These are phyloP conservation scores for Tubosaeta brunneosetosa DNA, from an alignment of 768 basidiomycete species.

Conservation along the genomic window DNA sequence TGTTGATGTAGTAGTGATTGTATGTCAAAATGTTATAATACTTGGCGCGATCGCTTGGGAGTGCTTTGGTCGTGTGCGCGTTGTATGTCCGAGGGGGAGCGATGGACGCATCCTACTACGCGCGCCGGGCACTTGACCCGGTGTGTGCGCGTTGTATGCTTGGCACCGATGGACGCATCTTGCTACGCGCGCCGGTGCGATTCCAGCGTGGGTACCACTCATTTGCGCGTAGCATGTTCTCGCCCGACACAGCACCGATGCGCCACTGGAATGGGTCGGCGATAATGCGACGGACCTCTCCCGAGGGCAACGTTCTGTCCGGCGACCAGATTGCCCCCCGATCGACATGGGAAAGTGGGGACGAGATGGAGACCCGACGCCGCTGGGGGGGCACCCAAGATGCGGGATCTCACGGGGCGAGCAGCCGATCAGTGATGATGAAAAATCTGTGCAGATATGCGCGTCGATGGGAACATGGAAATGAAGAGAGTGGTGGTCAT, in stretches of 20 bases:
- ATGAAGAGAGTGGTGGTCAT: background rate
- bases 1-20: slow-evolving; percentile 2
- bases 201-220: background rate
- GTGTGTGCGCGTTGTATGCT: no score
- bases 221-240: background rate
- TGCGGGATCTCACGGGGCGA: background rate
- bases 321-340: background rate
- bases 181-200: background rate
- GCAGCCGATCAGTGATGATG: background rate
- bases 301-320: background rate
- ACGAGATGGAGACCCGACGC: background rate
- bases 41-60: background rate
- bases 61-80: no score
- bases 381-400: background rate
- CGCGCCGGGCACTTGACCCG: no score
- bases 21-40: slow-evolving; percentile 3
- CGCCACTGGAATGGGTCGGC: background rate
- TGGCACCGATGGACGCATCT: background rate
- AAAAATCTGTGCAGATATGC: background rate
- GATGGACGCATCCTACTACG: no score
- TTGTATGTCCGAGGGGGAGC: no score
- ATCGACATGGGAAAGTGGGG: background rate
- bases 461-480: background rate
- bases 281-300: background rate
- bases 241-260: background rate